phyloP scores from a whole-genome alignment of 768 basidiomycete genomes.

The Coprinellus micaceus region DNA sequence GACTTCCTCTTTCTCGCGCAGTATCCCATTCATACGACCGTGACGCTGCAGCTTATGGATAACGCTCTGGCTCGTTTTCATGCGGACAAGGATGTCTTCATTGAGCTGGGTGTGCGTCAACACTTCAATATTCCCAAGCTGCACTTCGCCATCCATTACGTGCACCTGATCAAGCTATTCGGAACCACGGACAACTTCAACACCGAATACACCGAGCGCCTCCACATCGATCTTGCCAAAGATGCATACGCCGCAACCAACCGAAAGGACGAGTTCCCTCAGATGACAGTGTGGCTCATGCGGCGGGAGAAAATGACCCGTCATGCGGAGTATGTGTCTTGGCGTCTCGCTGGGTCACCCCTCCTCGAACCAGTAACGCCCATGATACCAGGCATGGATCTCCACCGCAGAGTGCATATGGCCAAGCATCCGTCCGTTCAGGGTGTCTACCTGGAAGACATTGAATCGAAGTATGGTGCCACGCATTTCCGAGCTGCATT shows the following conservation, averaged over 20 bases:
- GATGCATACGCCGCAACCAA: slow-evolving; percentile 22
- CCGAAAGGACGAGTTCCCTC: slow-evolving; percentile 25
- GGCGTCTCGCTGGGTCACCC: too few species aligned
- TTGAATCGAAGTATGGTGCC: slow-evolving; percentile 24
- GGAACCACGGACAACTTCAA: slow-evolving; percentile 31
- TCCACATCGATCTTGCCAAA: slow-evolving; percentile 41
- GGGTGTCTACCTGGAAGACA: slow-evolving; percentile 20
- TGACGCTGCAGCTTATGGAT: slow-evolving; percentile 22
- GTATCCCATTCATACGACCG: slow-evolving; percentile 22
- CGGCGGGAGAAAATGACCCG: slow-evolving; percentile 8
- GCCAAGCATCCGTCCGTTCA: slow-evolving; percentile 23
- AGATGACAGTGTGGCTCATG: slow-evolving; percentile 40
- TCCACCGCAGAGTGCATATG: slow-evolving; percentile 13
- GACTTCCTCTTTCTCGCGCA: slow-evolving; percentile 33
- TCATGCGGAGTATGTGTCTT: too few species aligned
- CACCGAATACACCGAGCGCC: slow-evolving; percentile 31
- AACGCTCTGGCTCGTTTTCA: slow-evolving; percentile 26
- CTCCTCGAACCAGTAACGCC: too few species aligned
- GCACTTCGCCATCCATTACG: slow-evolving; percentile 28
- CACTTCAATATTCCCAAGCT: slow-evolving; percentile 38
- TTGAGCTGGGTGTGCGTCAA: slow-evolving; percentile 20
- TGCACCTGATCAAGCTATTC: slow-evolving; percentile 18
- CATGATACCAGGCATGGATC: too few species aligned
- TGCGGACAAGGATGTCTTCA: slow-evolving; percentile 25
- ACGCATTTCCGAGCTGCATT: slow-evolving; percentile 24